Evolutionary conservation across 352 stramenopile genomes (phyloP), one percentile per base, ranked within the genome.

Genomic region (Plasmopara muralis): DNA sequence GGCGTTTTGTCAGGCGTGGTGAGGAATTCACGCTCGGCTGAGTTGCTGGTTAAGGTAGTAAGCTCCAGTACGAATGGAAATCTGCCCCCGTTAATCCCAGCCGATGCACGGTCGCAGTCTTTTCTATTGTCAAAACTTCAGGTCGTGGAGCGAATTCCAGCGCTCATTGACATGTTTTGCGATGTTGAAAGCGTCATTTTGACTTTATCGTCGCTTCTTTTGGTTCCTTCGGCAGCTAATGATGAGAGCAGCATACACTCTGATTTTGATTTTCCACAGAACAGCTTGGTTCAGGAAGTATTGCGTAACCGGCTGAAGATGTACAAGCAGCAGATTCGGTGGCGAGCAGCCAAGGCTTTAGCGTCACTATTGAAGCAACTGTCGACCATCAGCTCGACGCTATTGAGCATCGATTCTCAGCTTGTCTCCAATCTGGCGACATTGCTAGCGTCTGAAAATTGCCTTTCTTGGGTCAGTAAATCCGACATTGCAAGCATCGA

Each of bases 301-400:
- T 51, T 93, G 3, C 64, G 78, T 4, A 62, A 55, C 9, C 66
- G 70, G 10, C 49, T 93, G n/a, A 77, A 73, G 9, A 76, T 77
- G 39, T 90, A 76, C 65, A 89, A 84, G 13, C 80, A 86, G 42
- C 80, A 95, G 46, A 54, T 95, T 9, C 79, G 85, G 53, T 95
- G 84, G 84, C 57, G 81, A 12, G 68, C 84, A 10, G 83, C 76
- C 0, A 93, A 90, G 58, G 84, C 84, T 5, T 57, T 95, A 7
- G 65, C 74, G 1, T 76, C 66, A 0, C 45, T 93, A 46, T 60
- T 92, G 14, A 88, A 85, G 54, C 84, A 94, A 40, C 74, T 90
- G 33, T 61, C 83, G 0, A 55, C 53, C 1, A 50, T 87, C 2
- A 72, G 52, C 12, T 58, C 59, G 0, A 35, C 46, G 18, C 45